Conservation (phyloP, 768 basidiomycete genomes). For the Collybia mongolica region DNA sequence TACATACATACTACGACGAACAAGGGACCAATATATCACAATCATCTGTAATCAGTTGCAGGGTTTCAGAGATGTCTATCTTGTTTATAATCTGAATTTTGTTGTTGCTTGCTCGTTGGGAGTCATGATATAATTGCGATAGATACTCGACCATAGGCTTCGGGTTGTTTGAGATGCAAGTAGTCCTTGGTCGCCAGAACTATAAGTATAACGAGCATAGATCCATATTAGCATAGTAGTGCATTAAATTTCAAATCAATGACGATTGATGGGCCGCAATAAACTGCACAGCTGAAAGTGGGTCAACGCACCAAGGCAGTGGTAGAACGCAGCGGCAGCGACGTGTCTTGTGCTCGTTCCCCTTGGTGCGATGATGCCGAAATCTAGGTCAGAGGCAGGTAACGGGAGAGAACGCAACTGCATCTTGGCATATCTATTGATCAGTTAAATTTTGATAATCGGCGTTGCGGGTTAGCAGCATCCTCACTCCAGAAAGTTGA, state of each 20-base stretch:
- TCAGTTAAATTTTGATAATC: neutral
- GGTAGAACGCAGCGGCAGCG: conserved; percentile 81
- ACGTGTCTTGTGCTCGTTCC: conserved; percentile 71
- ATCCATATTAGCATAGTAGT: conserved; percentile 4
- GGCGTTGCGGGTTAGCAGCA: neutral
- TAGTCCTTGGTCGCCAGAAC: conserved; percentile 79
- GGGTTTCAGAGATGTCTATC: no score
- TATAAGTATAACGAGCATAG: conserved; percentile 26
- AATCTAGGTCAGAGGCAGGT: conserved; percentile 45
- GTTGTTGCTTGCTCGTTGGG: no score
- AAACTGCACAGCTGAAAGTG: neutral
- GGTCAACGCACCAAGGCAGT: conserved; percentile 66
- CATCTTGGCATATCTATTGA: conserved; percentile 72
- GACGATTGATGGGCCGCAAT: neutral
- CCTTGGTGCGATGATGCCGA: conserved; percentile 66
- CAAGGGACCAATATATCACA: no score
- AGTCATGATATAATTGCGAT: no score
- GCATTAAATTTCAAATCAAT: neutral
- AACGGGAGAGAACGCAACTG: conserved; percentile 60
- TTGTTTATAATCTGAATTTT: no score
- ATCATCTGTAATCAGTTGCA: no score
- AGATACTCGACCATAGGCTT: conserved; percentile 55
- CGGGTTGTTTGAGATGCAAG: conserved; percentile 56
- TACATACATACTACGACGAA: no score
- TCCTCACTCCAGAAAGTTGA: conserved; percentile 77